Evolutionary conservation across 1,139 yeast species (phyloP), one percentile per base, ranked within the genome.

Genomic region (Saccharomyces hybrid): DNA sequence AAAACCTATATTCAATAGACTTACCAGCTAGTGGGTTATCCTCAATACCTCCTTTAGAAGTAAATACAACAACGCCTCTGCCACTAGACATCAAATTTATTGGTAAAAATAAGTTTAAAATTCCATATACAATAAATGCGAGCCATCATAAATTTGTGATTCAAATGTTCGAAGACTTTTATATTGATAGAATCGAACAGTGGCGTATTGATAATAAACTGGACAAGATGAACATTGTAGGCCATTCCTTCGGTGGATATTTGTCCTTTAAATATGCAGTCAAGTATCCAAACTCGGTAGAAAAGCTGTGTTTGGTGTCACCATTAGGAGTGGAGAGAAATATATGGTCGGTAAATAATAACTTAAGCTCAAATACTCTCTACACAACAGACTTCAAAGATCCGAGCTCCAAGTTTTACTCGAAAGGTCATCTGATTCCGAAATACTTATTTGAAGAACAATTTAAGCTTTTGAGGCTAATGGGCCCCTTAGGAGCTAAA

Each of bases 171-270:
- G 96, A 88, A 65, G 78, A 81, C 57, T 84, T 88, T 76, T 91
- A 89, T 62, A 76, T 84, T 41, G 95, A 87, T 61, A 75, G 93
- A 0, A 66, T 91, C 9, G 97, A 91, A 65, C 75, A 74, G 57
- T 91, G 97, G 97, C 76, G 97, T 57, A 65, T 67, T 41, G 73
- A 72, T 31, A 76, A 85, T 47, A 74, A 76, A 0, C 69, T 85
- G 47, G 73, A 76, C 8, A 78, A 78, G 56, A 83, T 91, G 63
- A 81, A 86, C 20, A 69, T 91, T 28, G 77, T 91, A 57, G 96
- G 95, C 1, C 98, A 91, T 69, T 89, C 96, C 0, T 81, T 88
- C 63, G 98, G 98, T 14, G 97, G 96, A 0, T 88, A 89, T 64
- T 71, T 91, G 55, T 83, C 91, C 27, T 78, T 86, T 57, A 82